Evolutionary conservation across 208 protist genomes (phyloP), one percentile per base, ranked within the genome.

Genomic region (Acanthamoeba rhysodes): DNA sequence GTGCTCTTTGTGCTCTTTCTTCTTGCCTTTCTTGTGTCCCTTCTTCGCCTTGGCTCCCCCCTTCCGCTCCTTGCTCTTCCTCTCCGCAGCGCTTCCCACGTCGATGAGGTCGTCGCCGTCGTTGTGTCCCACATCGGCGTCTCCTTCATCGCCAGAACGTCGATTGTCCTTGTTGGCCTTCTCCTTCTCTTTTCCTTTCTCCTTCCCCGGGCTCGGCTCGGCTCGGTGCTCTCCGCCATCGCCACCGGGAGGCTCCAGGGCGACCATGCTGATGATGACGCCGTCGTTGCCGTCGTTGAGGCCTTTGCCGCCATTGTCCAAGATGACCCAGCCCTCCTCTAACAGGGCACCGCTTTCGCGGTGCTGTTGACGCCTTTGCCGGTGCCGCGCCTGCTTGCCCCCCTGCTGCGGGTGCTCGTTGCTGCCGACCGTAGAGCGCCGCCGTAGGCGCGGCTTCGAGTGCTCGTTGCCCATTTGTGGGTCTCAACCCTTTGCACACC

Each of bases 381-480:
- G 32, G 32, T 78, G 70, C 70, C n/a, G 24, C 14, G 70, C 70
- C 70, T 45, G 70, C 18, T 45, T 78, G 16, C 29, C 34, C 8
- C 2, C 32, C 22, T 76, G 8, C 27, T 18, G 8, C 0, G 68
- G 70, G 6, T 78, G 8, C 27, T 20, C n/a, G 29, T 8, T 10
- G 32, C 10, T 12, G 10, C 29, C 70, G n/a, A 78, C 34, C 59
- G 59, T 68, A n/a, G 34, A 2, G 29, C 27, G 32, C 70, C 70
- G 18, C 24, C 70, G n/a, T 29, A 8, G 29, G 32, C 70, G 70
- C n/a, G 32, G 16, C 34, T 78, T 78, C n/a, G 70, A 78, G 34
- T 45, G 70, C 32, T 78, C 70, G 34, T 78, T 78, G 70, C 70
- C 70, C 70, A 78, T 78, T 41, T 41, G 59, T 48, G 45, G n/a